Conservation (phyloP, 345 rosid species). For the Ceriops decandra region DNA sequence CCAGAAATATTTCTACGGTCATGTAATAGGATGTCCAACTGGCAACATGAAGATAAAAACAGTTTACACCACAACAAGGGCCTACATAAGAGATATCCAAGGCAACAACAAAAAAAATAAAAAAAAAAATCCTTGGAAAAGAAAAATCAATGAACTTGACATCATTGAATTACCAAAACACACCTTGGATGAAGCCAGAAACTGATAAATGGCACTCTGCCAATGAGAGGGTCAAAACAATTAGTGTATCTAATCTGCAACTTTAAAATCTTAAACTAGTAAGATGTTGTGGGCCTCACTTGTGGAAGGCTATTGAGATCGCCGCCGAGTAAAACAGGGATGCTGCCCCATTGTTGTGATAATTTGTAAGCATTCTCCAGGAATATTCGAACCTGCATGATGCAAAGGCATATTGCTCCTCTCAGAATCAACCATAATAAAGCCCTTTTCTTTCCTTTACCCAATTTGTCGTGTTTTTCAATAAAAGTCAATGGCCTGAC, state of each 20-base stretch:
- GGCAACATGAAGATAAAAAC: constrained; percentile 24
- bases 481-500: background rate
- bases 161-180: constrained; percentile 24
- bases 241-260: background rate
- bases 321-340: constrained; percentile 77
- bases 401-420: background rate
- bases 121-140: background rate
- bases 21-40: constrained; percentile 64
- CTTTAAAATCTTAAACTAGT: background rate
- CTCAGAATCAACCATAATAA: constrained; percentile 7
- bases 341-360: constrained; percentile 75
- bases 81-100: constrained; percentile 4
- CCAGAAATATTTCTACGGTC: constrained; percentile 73
- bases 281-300: constrained; percentile 37
- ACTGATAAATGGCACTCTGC: constrained; percentile 88
- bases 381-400: constrained; percentile 62
- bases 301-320: constrained; percentile 80
- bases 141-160: background rate
- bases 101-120: background rate
- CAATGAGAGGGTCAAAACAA: constrained; percentile 4
- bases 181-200: constrained; percentile 78
- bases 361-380: constrained; percentile 72
- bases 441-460: too few relatives aligned
- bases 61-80: background rate
- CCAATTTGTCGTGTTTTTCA: too few relatives aligned